Conservation (phyloP, 805 yeast genomes). For the Candida gorgasii region DNA sequence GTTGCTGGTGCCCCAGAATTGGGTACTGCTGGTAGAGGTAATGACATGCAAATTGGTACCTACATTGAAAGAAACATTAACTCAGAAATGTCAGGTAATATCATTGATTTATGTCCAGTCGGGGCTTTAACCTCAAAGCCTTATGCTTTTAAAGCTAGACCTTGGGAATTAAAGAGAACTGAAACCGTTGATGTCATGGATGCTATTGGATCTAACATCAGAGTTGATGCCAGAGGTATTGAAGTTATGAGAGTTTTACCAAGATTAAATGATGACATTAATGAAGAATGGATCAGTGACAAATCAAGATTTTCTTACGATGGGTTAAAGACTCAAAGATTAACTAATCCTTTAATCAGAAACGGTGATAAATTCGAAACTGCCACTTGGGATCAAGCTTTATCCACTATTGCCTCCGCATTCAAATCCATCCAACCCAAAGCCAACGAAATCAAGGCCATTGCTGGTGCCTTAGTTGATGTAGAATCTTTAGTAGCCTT, state of each 20-base stretch:
- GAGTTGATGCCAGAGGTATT: conserved; percentile 85
- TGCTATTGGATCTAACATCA: conserved; percentile 77
- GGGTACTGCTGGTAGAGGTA: conserved; percentile 88
- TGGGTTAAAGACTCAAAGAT: conserved; percentile 82
- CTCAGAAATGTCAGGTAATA: conserved; percentile 83
- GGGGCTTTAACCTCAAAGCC: conserved; percentile 91
- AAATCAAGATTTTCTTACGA: conserved; percentile 84
- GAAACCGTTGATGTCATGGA: conserved; percentile 84
- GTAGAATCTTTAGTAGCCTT: conserved; percentile 81
- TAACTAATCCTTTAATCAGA: conserved; percentile 77
- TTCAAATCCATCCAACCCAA: conserved; percentile 54
- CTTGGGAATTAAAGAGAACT: conserved; percentile 90
- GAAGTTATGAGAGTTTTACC: conserved; percentile 88
- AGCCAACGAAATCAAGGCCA: conserved; percentile 74
- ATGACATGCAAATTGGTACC: conserved; percentile 89
- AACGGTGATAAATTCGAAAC: conserved; percentile 67
- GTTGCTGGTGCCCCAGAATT: conserved; percentile 92
- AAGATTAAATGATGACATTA: conserved; percentile 79
- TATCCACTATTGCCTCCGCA: conserved; percentile 66
- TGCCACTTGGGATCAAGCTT: conserved; percentile 87
- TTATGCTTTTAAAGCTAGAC: conserved; percentile 67
- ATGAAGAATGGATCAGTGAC: conserved; percentile 91
- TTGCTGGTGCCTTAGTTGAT: conserved; percentile 80
- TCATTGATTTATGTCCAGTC: conserved; percentile 81
- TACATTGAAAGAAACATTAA: conserved; percentile 82